phyloP scores from a whole-genome alignment of 352 stramenopile genomes.

The Globisporangium echinulatum region DNA sequence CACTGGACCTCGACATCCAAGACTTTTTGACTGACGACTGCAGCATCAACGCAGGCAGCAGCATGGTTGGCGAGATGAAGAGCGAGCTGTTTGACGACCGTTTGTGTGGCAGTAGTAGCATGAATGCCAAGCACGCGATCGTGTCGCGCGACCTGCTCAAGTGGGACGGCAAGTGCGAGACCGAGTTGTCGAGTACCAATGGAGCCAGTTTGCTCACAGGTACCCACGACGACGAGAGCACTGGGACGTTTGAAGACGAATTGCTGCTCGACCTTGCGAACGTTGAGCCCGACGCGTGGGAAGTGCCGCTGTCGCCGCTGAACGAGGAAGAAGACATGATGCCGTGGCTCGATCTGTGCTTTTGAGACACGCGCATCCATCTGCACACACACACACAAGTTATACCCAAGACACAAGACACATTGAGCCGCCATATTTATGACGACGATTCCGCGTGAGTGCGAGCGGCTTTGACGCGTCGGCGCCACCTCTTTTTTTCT shows the following conservation, averaged over 20 bases:
- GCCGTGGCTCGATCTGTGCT: conserved; percentile 80
- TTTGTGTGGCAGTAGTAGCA: conserved; percentile 15
- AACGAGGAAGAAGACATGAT: conserved; percentile 83
- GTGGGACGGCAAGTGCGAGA: conserved; percentile 31
- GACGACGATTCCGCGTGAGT: neutral
- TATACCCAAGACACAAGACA: neutral
- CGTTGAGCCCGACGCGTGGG: conserved; percentile 70
- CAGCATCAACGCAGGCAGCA: conserved; percentile 37
- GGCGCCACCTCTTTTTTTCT: neutral
- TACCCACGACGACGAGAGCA: neutral
- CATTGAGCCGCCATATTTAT: conserved; percentile 31
- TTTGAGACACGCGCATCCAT: conserved; percentile 22
- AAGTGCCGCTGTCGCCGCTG: conserved; percentile 72
- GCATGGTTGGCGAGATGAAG: conserved; percentile 22
- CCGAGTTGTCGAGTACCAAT: conserved; percentile 15
- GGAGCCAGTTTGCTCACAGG: conserved; percentile 12
- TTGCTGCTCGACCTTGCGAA: conserved; percentile 66
- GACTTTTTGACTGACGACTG: conserved; percentile 78
- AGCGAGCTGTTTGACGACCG: conserved; percentile 32
- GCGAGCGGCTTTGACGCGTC: no score
- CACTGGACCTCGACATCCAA: conserved; percentile 69
- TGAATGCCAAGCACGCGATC: conserved; percentile 45
- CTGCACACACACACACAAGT: no score
- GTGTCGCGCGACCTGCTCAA: conserved; percentile 70
- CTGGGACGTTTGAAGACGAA: conserved; percentile 47